These are phyloP conservation scores for Middelhovenomyces tepae DNA, from an alignment of 805 yeast genomes.

Conservation along the genomic window DNA sequence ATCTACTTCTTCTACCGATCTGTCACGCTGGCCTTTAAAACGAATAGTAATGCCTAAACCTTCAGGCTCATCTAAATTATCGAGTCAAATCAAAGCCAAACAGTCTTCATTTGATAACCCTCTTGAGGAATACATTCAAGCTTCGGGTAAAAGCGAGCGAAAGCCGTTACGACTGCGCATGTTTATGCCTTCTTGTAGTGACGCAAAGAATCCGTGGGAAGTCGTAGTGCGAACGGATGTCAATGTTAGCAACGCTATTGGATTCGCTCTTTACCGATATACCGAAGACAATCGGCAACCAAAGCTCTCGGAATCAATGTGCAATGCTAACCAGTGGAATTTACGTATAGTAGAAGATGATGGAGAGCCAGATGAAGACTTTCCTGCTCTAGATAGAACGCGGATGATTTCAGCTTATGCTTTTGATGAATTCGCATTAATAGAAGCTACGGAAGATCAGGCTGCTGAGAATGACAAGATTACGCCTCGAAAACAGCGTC, in stretches of 20 bases:
- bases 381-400: conserved; percentile 75
- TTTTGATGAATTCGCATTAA: conserved; percentile 73
- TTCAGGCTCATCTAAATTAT: conserved; percentile 14
- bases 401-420: conserved; percentile 62
- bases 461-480: conserved; percentile 22
- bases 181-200: conserved; percentile 25
- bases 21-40: no score
- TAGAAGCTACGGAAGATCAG: conserved; percentile 40
- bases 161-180: conserved; percentile 25
- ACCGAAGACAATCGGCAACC: conserved; percentile 22
- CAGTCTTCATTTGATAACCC: conserved; percentile 26
- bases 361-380: conserved; percentile 81
- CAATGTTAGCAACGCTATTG: conserved; percentile 47
- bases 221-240: conserved; percentile 30
- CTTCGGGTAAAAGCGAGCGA: conserved; percentile 29
- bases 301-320: conserved; percentile 18
- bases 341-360: conserved; percentile 85
- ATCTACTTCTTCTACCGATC: no score
- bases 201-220: conserved; percentile 25
- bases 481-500: conserved; percentile 22
- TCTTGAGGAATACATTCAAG: conserved; percentile 27
- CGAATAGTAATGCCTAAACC: no score
- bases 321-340: conserved; percentile 64
- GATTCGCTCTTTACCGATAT: conserved; percentile 37
- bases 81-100: conserved; percentile 23